These are phyloP conservation scores for Melampsora larici-populina DNA, from an alignment of 1,284 basidiomycete species.

Conservation along the genomic window DNA sequence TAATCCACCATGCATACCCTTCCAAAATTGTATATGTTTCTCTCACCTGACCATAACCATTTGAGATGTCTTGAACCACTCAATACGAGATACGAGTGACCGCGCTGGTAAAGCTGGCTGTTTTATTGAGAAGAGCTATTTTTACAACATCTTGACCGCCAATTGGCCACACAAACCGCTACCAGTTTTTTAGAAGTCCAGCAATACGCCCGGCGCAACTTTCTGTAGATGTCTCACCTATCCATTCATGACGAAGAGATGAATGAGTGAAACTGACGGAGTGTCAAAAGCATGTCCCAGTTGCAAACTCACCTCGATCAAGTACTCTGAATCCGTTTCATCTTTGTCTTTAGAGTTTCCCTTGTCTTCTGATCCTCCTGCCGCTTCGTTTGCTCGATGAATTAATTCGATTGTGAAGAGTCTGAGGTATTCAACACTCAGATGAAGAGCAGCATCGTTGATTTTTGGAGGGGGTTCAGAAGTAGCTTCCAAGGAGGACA, in stretches of 20 bases:
- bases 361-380: background rate
- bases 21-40: background rate
- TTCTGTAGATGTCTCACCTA: slow-evolving; percentile 16
- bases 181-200: slow-evolving; percentile 6
- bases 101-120: too few relatives aligned
- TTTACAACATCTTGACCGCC: too few relatives aligned
- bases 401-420: slow-evolving; percentile 32
- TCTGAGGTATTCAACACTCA: slow-evolving; percentile 39
- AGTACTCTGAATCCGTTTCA: background rate
- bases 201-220: slow-evolving; percentile 11
- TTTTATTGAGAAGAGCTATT: too few relatives aligned
- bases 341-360: background rate
- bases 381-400: slow-evolving; percentile 31
- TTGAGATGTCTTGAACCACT: background rate
- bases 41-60: background rate
- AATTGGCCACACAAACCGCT: too few relatives aligned
- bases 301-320: background rate
- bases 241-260: too few relatives aligned
- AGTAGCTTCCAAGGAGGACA: background rate
- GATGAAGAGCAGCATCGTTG: slow-evolving; percentile 26
- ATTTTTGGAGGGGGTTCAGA: slow-evolving; percentile 33
- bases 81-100: background rate
- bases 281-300: background rate
- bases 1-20: too few relatives aligned
- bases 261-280: background rate